A percentile compares a stretch with the other conserved stretches of the same genome.
Evolutionary conservation across 352 stramenopile genomes (phyloP).

Genomic region (Phytophthora quininea): DNA sequence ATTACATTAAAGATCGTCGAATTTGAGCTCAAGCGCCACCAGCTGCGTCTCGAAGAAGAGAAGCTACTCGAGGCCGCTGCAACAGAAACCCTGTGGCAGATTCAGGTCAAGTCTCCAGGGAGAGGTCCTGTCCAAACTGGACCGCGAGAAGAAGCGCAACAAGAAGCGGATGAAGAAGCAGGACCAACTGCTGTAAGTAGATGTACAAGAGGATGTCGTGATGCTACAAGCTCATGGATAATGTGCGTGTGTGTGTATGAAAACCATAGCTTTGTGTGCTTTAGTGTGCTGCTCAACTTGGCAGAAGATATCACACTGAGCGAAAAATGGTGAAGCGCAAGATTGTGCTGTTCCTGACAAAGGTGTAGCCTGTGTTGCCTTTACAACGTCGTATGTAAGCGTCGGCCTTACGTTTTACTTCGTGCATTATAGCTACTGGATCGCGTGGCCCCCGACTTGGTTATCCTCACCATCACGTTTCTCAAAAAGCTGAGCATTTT

Average conservation of each 20-base stretch:
- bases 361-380: conserved; percentile 35
- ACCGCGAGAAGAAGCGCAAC: conserved; percentile 85
- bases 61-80: conserved; percentile 47
- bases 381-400: too few relatives aligned
- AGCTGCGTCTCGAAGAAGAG: conserved; percentile 81
- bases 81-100: conserved; percentile 23
- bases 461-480: conserved; percentile 92
- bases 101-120: conserved; percentile 7
- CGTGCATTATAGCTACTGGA: conserved; percentile 72
- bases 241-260: neutral
- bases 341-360: conserved; percentile 81
- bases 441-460: conserved; percentile 84
- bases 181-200: conserved; percentile 89
- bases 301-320: conserved; percentile 94
- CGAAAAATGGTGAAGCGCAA: conserved; percentile 96
- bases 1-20: conserved; percentile 81
- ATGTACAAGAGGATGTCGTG: neutral
- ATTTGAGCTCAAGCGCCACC: conserved; percentile 92
- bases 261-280: conserved; percentile 73
- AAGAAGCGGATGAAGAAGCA: conserved; percentile 92
- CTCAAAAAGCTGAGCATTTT: conserved; percentile 95
- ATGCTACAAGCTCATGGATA: neutral
- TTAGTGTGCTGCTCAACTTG: conserved; percentile 95
- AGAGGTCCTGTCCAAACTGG: conserved; percentile 62
- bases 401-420: neutral